phyloP scores from a whole-genome alignment of 1,284 basidiomycete genomes.

The Meira miltonrushii region DNA sequence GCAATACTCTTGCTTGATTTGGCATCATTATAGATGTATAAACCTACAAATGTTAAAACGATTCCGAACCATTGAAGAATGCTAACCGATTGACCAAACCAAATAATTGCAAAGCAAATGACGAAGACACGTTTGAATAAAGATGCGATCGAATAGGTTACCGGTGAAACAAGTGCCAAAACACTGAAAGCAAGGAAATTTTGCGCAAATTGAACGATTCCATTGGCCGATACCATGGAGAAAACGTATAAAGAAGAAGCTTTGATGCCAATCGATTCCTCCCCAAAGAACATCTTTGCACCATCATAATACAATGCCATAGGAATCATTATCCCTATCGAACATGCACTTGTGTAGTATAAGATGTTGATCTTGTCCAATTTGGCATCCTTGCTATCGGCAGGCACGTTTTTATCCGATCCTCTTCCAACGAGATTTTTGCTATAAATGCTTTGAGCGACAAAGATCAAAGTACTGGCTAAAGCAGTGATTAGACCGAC shows the following conservation, averaged over 20 bases:
- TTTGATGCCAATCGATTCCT: not conserved
- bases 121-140: slow-evolving; percentile 96
- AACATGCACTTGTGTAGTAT: slow-evolving; percentile 89
- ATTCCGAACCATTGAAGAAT: slow-evolving; percentile 79
- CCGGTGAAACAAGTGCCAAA: slow-evolving; percentile 88
- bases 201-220: slow-evolving; percentile 91
- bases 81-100: slow-evolving; percentile 87
- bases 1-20: slow-evolving; percentile 56
- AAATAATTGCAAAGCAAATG: slow-evolving; percentile 93
- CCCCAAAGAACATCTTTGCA: slow-evolving; percentile 11
- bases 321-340: slow-evolving; percentile 60
- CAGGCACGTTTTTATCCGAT: slow-evolving; percentile 33
- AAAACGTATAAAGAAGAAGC: slow-evolving; percentile 8
- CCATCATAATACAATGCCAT: slow-evolving; percentile 45
- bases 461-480: slow-evolving; percentile 77
- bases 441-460: slow-evolving; percentile 97
- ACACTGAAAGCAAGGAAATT: slow-evolving; percentile 97
- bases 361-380: slow-evolving; percentile 96
- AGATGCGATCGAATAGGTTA: slow-evolving; percentile 96
- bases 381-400: slow-evolving; percentile 55
- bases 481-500: slow-evolving; percentile 16
- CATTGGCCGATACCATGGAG: slow-evolving; percentile 62
- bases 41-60: slow-evolving; percentile 75
- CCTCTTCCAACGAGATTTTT: slow-evolving; percentile 85
- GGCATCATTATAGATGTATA: slow-evolving; percentile 93